Evolutionary conservation across 495 filamentous ascomycete species (phyloP).

Genomic region (Diplogelasinospora grovesii): DNA sequence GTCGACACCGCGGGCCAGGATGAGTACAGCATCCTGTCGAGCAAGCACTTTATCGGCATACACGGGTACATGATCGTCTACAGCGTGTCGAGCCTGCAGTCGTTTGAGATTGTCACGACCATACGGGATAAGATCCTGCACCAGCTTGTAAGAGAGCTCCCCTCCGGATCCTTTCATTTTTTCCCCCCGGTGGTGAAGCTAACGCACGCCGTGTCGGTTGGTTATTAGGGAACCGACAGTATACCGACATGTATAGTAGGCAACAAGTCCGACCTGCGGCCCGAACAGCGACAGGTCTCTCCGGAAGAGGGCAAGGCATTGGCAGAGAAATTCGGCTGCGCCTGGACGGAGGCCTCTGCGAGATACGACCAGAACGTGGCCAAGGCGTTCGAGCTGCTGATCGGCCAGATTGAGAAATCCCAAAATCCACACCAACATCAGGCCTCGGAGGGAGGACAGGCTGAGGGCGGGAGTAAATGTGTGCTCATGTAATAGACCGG

Average conservation of each 20-base stretch:
- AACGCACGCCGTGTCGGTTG: constrained; percentile 1
- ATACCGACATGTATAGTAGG: constrained; percentile 92
- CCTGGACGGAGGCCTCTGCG: constrained; percentile 90
- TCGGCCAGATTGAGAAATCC: constrained; percentile 88
- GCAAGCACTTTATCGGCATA: constrained; percentile 98
- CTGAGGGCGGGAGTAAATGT: constrained; percentile 74
- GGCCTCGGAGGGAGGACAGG: too few species aligned
- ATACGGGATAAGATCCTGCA: constrained; percentile 97
- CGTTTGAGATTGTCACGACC: constrained; percentile 93
- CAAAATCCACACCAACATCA: too few species aligned
- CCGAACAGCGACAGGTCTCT: constrained; percentile 87
- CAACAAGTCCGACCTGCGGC: constrained; percentile 92
- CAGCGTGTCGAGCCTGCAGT: constrained; percentile 84
- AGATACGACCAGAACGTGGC: constrained; percentile 88
- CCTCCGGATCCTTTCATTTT: constrained; percentile 4
- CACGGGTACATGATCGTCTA: constrained; percentile 99
- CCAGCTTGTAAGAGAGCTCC: constrained; percentile 71
- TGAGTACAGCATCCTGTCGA: constrained; percentile 96
- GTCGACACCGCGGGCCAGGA: constrained; percentile 99
- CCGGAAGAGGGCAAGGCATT: constrained; percentile 74
- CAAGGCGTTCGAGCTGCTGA: constrained; percentile 90
- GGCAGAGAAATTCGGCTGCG: constrained; percentile 81
- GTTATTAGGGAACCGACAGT: constrained; percentile 61
- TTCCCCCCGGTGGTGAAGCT: too few species aligned
- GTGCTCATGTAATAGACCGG: constrained; percentile 73